Evolutionary conservation across 2,329 filamentous ascomycete genomes (phyloP), one percentile per base, ranked within the genome.

Genomic region (Tympanopsis confertula): DNA sequence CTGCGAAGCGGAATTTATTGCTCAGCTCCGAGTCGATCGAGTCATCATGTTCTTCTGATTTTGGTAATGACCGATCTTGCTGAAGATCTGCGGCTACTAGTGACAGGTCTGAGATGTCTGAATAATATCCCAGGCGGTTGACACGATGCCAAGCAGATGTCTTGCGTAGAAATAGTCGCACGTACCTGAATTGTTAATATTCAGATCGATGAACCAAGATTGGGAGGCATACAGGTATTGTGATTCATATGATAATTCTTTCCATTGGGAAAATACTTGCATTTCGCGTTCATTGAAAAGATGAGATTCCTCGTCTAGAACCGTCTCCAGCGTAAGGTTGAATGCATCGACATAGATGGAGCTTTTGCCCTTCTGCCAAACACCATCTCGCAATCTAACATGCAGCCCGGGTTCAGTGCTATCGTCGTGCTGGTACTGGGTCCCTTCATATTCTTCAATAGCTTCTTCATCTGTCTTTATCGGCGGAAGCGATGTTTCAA

Each of bases 341-440:
- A 98, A 98, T 1, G 91, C 91, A 60, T 98, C 91, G 14, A 95
- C 86, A 50, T 98, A 98, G 39, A 98, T 86, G 1, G 88, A 96
- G 50, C 80, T 93, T 54, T 77, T 79, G 0, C 86, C 86, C 49
- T 33, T 33, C 30, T 18, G 30, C 30, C 30, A 33, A 7, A 12
- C 17, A 15, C 30, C 15, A 15, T 33, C 15, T 33, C 17, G 30
- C 12, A 33, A 7, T 18, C 30, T 10, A 7, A 12, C 10, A 15
- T 18, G 30, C 7, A 33, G 15, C 7, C 17, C 15, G 7, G 30
- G 30, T 18, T 33, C 30, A 15, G 10, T 15, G 7, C 7, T 10
- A 10, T 26, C 22, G 15, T 33, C 30, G 7, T 33, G 30, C n/a
- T 28, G 10, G 7, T 12, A 10, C 7, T 33, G 30, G 10, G 24